phyloP scores from a whole-genome alignment of 192 early-diverging fungal species.

The Podila epicladia region DNA sequence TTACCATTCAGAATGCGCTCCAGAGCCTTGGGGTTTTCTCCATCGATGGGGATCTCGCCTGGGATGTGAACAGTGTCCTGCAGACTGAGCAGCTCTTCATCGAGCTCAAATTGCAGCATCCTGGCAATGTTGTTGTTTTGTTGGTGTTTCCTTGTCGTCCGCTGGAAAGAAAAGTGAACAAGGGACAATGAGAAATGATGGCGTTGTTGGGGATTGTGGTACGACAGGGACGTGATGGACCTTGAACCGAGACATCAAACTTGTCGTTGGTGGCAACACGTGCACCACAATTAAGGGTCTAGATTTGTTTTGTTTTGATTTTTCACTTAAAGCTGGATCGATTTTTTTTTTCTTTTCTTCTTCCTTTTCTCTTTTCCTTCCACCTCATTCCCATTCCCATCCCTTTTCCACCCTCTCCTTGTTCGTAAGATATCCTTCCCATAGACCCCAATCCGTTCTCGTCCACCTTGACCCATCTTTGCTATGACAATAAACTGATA shows the following conservation, averaged over 20 bases:
- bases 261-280: no score
- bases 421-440: not conserved
- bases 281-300: no score
- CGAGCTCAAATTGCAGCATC: conserved; percentile 41
- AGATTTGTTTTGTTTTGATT: no score
- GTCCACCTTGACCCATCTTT: not conserved
- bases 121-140: not conserved
- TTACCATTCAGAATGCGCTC: conserved; percentile 61
- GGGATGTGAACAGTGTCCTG: conserved; percentile 51
- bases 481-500: not conserved
- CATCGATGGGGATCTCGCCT: conserved; percentile 53
- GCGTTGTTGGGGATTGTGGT: no score
- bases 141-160: not conserved
- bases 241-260: no score
- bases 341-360: not conserved
- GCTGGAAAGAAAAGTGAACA: not conserved
- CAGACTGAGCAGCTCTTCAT: conserved; percentile 46
- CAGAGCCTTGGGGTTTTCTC: conserved; percentile 53
- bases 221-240: no score
- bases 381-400: not conserved
- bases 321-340: not conserved
- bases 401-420: not conserved
- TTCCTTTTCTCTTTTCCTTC: not conserved
- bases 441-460: not conserved
- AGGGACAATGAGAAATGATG: no score